These are phyloP conservation scores for Termitomyces sp. DNA, from an alignment of 768 basidiomycete genomes.

Conservation along the genomic window DNA sequence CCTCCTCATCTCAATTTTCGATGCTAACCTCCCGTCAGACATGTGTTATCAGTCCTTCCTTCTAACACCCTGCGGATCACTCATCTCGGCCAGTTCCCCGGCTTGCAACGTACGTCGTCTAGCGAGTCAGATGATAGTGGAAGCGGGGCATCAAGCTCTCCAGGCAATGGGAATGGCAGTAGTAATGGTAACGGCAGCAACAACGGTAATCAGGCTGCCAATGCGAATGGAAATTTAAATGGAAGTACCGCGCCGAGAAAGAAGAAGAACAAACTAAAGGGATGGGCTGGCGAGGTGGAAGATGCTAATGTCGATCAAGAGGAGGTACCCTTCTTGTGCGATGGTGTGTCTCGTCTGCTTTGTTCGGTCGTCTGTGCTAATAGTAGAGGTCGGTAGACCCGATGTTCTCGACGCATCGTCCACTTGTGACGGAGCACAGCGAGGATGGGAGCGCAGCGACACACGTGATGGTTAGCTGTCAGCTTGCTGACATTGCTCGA, in stretches of 20 bases:
- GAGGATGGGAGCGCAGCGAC: conserved; percentile 68
- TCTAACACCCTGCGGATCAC: conserved; percentile 46
- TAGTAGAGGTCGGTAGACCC: conserved; percentile 38
- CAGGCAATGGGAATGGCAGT: neutral
- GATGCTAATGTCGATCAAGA: conserved; percentile 30
- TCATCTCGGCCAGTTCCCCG: conserved; percentile 41
- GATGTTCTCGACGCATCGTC: conserved; percentile 49
- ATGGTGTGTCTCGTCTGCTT: conserved; percentile 29
- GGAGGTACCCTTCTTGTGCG: conserved; percentile 31
- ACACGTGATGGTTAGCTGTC: conserved; percentile 65
- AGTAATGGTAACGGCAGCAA: conserved; percentile 3
- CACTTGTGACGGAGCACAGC: conserved; percentile 54
- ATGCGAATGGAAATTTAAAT: conserved; percentile 13
- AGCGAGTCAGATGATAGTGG: conserved; percentile 22
- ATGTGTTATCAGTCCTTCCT: conserved; percentile 59
- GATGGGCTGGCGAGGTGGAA: conserved; percentile 69
- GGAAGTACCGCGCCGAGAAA: conserved; percentile 28
- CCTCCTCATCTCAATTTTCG: neutral
- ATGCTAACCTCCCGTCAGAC: conserved; percentile 27
- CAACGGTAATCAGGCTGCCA: neutral
- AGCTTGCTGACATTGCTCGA: conserved; percentile 72
- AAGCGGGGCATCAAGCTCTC: conserved; percentile 1
- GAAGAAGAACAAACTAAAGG: conserved; percentile 56
- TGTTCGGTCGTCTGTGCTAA: neutral
- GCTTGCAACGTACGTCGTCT: conserved; percentile 32